These are phyloP conservation scores for Carex cristatella DNA, from an alignment of 176 grass and related monocot species.

Conservation along the genomic window DNA sequence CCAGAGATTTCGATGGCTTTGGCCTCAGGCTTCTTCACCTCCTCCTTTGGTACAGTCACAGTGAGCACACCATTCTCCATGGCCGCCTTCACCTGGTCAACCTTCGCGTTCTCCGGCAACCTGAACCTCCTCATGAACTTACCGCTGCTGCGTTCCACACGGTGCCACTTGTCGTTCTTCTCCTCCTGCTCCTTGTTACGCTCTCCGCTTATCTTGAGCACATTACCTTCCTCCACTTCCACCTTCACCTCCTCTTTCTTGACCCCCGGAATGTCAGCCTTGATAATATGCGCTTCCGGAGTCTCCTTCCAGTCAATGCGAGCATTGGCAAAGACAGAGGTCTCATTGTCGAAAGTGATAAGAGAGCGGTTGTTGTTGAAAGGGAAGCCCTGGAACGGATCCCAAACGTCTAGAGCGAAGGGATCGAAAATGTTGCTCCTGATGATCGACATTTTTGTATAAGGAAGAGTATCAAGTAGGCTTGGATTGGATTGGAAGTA, in stretches of 20 bases:
- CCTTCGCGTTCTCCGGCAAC: constrained; percentile 38
- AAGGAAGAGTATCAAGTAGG: neutral
- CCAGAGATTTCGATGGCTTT: constrained; percentile 50
- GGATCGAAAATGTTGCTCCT: constrained; percentile 37
- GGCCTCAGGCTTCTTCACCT: constrained; percentile 30
- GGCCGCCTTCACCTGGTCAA: constrained; percentile 31
- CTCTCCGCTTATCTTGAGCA: constrained; percentile 20
- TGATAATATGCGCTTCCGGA: constrained; percentile 46
- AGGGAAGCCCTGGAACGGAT: constrained; percentile 26
- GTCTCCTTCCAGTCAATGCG: constrained; percentile 64
- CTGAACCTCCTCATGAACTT: constrained; percentile 32
- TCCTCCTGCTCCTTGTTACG: constrained; percentile 31
- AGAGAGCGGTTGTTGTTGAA: constrained; percentile 11
- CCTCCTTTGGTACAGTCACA: constrained; percentile 39
- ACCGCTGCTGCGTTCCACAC: constrained; percentile 50
- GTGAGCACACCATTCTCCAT: constrained; percentile 55
- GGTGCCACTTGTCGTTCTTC: constrained; percentile 52
- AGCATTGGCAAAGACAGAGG: constrained; percentile 28
- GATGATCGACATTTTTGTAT: constrained; percentile 21
- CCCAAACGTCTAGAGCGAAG: constrained; percentile 24
- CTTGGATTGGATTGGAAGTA: neutral
- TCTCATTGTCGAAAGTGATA: constrained; percentile 11
- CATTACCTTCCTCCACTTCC: constrained; percentile 38
- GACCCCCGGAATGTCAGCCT: constrained; percentile 43
- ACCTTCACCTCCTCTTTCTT: constrained; percentile 47